A percentile compares a stretch with the other conserved stretches of the same genome.
phyloP scores from a whole-genome alignment of 805 yeast genomes.

The Cyberlindnera americana region DNA sequence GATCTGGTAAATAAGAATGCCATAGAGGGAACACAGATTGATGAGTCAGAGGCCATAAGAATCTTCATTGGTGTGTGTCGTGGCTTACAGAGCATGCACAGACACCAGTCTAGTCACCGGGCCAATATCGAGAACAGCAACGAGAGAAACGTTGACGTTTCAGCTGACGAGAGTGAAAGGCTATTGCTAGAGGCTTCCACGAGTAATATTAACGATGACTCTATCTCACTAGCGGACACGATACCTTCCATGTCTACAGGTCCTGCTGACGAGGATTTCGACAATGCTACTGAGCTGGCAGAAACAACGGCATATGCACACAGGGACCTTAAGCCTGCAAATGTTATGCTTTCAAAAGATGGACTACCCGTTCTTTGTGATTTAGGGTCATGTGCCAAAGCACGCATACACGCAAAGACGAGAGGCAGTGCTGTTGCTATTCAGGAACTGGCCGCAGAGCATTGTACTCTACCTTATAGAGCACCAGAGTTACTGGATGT shows the following conservation, averaged over 20 bases:
- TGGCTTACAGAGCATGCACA: constrained; percentile 75
- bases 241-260: constrained; percentile 29
- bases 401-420: constrained; percentile 49
- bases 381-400: constrained; percentile 73
- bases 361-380: constrained; percentile 80
- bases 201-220: constrained; percentile 14
- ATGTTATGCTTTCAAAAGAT: constrained; percentile 72
- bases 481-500: constrained; percentile 90
- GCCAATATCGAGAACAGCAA: background rate
- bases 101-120: constrained; percentile 18
- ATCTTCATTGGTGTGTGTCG: constrained; percentile 66
- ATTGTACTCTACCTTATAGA: constrained; percentile 80
- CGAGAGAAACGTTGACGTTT: constrained; percentile 10
- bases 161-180: constrained; percentile 16
- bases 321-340: constrained; percentile 86
- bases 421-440: constrained; percentile 71
- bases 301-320: constrained; percentile 75
- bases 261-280: constrained; percentile 32
- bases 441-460: constrained; percentile 80
- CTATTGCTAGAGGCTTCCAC: constrained; percentile 11
- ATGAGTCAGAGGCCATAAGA: constrained; percentile 60
- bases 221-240: constrained; percentile 19
- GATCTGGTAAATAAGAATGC: constrained; percentile 69
- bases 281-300: constrained; percentile 47
- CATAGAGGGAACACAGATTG: constrained; percentile 48